A percentile compares a stretch with the other conserved stretches of the same genome.
Evolutionary conservation across 2,329 filamentous ascomycete genomes (phyloP).

Genomic region (Cladosporium sp.): DNA sequence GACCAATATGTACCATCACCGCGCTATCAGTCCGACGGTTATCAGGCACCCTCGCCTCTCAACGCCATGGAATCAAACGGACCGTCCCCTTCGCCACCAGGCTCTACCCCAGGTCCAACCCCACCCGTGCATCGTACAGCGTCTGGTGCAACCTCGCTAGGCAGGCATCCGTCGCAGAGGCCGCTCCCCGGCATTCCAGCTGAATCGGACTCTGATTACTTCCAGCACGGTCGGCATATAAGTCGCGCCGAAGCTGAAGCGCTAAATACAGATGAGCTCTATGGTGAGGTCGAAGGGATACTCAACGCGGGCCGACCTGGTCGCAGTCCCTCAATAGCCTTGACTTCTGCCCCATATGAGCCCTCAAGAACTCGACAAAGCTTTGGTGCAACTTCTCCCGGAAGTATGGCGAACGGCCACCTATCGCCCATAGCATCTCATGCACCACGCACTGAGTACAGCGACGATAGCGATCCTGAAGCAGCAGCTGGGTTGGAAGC

Average conservation of each 20-base stretch:
- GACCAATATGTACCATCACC: slow-evolving; percentile 27
- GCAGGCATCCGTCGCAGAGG: slow-evolving; percentile 53
- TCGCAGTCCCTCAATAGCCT: slow-evolving; percentile 34
- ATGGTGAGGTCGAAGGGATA: slow-evolving; percentile 53
- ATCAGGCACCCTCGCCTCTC: slow-evolving; percentile 27
- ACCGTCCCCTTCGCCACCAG: slow-evolving; percentile 35
- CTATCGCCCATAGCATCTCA: slow-evolving; percentile 41
- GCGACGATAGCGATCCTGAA: slow-evolving; percentile 82
- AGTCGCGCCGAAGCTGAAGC: slow-evolving; percentile 24
- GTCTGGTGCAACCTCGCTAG: slow-evolving; percentile 43
- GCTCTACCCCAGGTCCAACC: slow-evolving; percentile 50
- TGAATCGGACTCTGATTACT: slow-evolving; percentile 38
- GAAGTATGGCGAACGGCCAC: slow-evolving; percentile 40
- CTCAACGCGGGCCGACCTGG: slow-evolving; percentile 32
- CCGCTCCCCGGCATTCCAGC: slow-evolving; percentile 56
- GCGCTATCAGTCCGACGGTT: slow-evolving; percentile 21
- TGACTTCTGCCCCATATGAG: slow-evolving; percentile 31
- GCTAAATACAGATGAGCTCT: slow-evolving; percentile 52
- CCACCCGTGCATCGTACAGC: slow-evolving; percentile 41
- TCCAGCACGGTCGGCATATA: slow-evolving; percentile 22
- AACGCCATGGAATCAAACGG: slow-evolving; percentile 17
- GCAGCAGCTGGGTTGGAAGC: slow-evolving; percentile 79
- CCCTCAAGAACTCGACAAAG: slow-evolving; percentile 10
- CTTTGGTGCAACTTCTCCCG: neutral
- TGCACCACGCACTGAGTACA: slow-evolving; percentile 47